These are phyloP conservation scores for Lenwebbia sp. DNA, from an alignment of 345 rosid genomes.

Conservation along the genomic window DNA sequence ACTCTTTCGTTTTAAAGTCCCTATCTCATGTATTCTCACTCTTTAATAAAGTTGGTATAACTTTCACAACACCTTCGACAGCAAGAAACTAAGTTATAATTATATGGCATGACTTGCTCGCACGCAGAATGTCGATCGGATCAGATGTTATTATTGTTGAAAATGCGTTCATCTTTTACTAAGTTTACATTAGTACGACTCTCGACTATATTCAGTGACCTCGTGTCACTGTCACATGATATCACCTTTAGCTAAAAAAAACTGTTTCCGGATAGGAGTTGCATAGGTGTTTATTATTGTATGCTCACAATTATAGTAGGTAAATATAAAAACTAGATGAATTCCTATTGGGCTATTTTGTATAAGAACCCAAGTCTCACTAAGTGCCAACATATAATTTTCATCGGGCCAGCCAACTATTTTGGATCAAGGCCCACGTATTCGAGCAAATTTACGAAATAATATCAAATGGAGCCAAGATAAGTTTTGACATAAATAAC, in stretches of 20 bases:
- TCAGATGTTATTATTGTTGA: accelerated
- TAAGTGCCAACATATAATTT: background rate
- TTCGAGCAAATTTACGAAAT: background rate
- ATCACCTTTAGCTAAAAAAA: background rate
- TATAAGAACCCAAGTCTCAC: background rate
- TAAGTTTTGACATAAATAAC: background rate
- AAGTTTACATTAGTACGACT: background rate
- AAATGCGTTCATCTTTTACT: background rate
- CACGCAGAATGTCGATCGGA: accelerated
- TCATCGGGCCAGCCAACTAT: background rate
- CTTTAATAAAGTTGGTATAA: background rate
- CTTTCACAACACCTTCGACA: background rate
- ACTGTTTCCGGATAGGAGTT: background rate
- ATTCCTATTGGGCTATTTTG: background rate
- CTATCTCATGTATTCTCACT: background rate
- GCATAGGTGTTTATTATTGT: background rate
- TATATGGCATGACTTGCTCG: background rate
- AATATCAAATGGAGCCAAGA: background rate
- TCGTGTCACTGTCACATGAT: accelerated
- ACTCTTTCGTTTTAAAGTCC: background rate
- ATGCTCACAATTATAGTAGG: background rate
- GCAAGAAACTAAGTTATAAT: background rate
- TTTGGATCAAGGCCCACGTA: background rate
- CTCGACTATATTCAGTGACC: background rate
- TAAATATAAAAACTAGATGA: no score